Evolutionary conservation across 2,329 filamentous ascomycete genomes (phyloP).

Genomic region (Colletotrichum sp.): DNA sequence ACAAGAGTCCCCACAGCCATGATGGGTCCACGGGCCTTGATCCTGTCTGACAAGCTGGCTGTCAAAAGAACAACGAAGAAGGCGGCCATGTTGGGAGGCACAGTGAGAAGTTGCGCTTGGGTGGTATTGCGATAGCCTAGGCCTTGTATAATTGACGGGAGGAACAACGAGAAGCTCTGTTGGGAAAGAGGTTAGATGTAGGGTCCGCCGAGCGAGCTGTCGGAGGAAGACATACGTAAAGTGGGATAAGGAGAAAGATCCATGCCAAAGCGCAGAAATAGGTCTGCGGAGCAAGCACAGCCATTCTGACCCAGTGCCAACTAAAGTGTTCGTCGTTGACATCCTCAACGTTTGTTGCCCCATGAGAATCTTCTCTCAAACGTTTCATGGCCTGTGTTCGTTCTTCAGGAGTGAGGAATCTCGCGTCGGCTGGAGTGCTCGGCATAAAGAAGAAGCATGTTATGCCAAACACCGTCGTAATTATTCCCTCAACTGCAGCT

Average conservation of each 20-base stretch:
- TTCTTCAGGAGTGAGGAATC: constrained; percentile 30
- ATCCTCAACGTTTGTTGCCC: constrained; percentile 24
- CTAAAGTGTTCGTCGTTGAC: constrained; percentile 42
- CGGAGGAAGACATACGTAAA: constrained; percentile 23
- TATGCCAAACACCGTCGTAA: constrained; percentile 64
- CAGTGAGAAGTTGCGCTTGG: constrained; percentile 33
- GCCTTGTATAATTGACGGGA: constrained; percentile 25
- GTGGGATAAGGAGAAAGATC: constrained; percentile 29
- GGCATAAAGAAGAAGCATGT: constrained; percentile 55
- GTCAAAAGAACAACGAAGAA: constrained; percentile 36
- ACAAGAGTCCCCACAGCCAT: constrained; percentile 34
- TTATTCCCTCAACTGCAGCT: constrained; percentile 56
- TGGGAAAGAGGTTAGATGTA: background rate
- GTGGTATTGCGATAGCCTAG: constrained; percentile 25
- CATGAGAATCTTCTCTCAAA: constrained; percentile 27
- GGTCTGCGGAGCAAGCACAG: constrained; percentile 31
- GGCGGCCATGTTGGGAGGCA: constrained; percentile 35
- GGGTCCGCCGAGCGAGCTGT: background rate
- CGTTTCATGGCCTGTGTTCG: constrained; percentile 23
- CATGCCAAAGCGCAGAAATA: constrained; percentile 28
- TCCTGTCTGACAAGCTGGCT: constrained; percentile 35
- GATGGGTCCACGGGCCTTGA: constrained; percentile 33
- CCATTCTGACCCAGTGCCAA: constrained; percentile 44
- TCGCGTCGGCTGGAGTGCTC: constrained; percentile 27
- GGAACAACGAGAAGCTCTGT: background rate